A percentile compares a stretch with the other conserved stretches of the same genome.
phyloP scores from a whole-genome alignment of 495 filamentous ascomycete genomes.

The Annulohypoxylon bovei region DNA sequence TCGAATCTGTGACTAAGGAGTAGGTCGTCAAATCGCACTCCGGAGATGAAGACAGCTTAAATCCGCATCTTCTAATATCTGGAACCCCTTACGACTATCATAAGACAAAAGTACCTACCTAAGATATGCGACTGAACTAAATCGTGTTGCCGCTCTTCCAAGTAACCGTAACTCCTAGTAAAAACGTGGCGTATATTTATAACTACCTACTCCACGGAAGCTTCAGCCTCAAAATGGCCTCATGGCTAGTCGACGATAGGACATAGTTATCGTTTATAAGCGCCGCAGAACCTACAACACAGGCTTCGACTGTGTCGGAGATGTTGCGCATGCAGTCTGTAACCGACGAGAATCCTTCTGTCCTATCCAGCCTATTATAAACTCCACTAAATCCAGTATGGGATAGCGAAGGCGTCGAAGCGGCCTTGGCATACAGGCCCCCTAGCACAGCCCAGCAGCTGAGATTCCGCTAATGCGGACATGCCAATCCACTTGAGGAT shows the following conservation, averaged over 20 bases:
- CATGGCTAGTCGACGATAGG: slow-evolving; percentile 2
- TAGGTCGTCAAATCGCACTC: not conserved
- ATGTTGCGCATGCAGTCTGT: not conserved
- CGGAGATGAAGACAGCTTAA: not conserved
- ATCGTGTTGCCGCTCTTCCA: no score
- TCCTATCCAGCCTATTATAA: not conserved
- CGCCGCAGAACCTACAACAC: not conserved
- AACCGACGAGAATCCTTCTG: slow-evolving; percentile 24
- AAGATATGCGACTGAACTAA: no score
- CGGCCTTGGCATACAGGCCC: slow-evolving; percentile 9
- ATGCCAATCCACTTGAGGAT: slow-evolving; percentile 19
- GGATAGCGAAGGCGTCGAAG: slow-evolving; percentile 9
- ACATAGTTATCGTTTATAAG: not conserved
- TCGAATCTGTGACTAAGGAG: not conserved
- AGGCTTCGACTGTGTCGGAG: not conserved
- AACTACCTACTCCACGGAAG: not conserved
- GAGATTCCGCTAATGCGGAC: slow-evolving; percentile 18
- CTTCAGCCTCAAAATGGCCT: not conserved
- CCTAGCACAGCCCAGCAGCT: slow-evolving; percentile 24
- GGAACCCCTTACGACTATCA: not conserved
- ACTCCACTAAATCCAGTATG: slow-evolving; percentile 8
- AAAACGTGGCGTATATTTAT: not conserved
- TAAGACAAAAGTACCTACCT: no score
- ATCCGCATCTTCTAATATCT: not conserved
- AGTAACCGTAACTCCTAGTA: not conserved